Evolutionary conservation across 2,329 filamentous ascomycete genomes (phyloP).

Genomic region (Clonostachys rhizophaga): DNA sequence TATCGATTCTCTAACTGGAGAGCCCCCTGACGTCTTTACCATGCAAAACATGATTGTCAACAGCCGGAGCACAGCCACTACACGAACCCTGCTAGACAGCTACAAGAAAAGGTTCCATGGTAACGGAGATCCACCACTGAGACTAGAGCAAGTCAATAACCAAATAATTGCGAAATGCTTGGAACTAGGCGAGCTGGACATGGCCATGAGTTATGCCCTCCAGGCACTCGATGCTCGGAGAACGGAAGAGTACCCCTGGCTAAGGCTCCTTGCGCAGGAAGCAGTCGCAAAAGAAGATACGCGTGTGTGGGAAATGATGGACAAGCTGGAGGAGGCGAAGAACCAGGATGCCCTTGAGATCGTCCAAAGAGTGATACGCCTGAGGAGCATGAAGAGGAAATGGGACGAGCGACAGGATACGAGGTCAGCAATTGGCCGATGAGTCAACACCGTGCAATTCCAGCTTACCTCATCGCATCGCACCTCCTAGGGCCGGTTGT

Average conservation of each 20-base stretch:
- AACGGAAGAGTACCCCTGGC: not conserved
- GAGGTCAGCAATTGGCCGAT: no score
- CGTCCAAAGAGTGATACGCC: constrained; percentile 15
- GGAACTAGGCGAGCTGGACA: constrained; percentile 18
- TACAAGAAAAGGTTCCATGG: constrained; percentile 14
- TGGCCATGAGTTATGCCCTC: constrained; percentile 23
- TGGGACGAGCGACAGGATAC: no score
- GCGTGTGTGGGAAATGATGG: constrained; percentile 24
- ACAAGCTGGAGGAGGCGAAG: constrained; percentile 12
- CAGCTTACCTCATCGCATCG: no score
- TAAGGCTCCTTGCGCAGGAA: constrained; percentile 3
- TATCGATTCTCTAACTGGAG: constrained; percentile 16
- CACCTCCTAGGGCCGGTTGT: no score
- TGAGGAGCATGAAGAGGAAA: constrained; percentile 2
- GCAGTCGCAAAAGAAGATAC: constrained; percentile 19
- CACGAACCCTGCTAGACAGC: constrained; percentile 16
- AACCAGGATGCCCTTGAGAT: constrained; percentile 10
- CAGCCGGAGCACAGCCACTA: constrained; percentile 14
- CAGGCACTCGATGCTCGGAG: no score
- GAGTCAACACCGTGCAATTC: no score
- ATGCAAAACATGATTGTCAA: constrained; percentile 21
- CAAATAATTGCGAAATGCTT: constrained; percentile 20
- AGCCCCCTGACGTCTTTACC: constrained; percentile 13
- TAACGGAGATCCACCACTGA: constrained; percentile 5
- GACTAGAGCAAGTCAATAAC: constrained; percentile 10